Evolutionary conservation across 192 early-diverging fungal species (phyloP), one percentile per base, ranked within the genome.

Genomic region (Umbelopsis ramanniana): DNA sequence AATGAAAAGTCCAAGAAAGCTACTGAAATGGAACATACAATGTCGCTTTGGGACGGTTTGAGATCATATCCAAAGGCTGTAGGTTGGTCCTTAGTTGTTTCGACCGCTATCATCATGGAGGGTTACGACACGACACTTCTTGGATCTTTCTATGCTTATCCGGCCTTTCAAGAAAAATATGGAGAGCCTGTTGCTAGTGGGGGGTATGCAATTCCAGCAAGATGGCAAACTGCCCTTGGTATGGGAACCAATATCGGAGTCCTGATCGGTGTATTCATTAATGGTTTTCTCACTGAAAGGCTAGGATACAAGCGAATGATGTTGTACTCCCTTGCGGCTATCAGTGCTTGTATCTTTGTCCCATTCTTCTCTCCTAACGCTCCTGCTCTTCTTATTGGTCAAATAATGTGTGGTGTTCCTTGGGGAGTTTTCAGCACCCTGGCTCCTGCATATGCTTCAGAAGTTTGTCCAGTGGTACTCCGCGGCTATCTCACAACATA

Each of bases 401-500:
- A 63, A 63, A 15, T 37, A 21, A 11, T 63, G 29, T 63, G 29
- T 22, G 57, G 57, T 38, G 29, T 63, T 19, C 29, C 37, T 10
- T 63, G 57, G 57, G 57, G 57, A 14, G 37, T 29, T 24, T 63
- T 37, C 24, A 37, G 57, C 7, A 38, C 37, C n/a, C 6, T 63
- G 26, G 57, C 57, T 21, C 29, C 26, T 37, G 37, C 57, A 29
- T 63, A 63, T 38, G 57, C 57, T 26, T 63, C 57, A 19, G 57
- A 63, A 17, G 57, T 63, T 2, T 38, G 26, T 10, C 57, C 57
- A 15, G 29, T 63, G 10, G 29, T 29, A 7, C 57, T 63, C 9
- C 57, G 57, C 23, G 57, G 57, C 29, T 63, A 37, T 6, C 57
- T 63, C 10, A 63, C 57, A 19, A 38, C 29, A 17, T 63, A 63